Conservation (phyloP, 805 yeast species). For the Saturnispora saitoi region DNA sequence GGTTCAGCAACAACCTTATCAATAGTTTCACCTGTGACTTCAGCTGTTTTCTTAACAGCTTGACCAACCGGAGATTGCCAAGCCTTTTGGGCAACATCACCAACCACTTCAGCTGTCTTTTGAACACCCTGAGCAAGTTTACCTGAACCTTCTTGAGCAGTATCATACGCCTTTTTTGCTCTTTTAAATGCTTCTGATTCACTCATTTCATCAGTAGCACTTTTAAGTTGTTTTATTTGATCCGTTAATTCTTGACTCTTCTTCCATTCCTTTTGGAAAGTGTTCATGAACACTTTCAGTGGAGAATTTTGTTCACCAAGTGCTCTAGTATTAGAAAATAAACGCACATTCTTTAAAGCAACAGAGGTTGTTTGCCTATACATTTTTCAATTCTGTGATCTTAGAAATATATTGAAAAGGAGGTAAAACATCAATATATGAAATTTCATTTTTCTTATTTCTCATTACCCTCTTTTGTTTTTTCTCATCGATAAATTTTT, state of each 20-base stretch:
- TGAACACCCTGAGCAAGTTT: slow-evolving; percentile 59
- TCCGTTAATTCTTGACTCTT: slow-evolving; percentile 85
- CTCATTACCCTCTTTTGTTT: not conserved
- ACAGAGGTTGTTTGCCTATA: not conserved
- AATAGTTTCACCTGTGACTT: slow-evolving; percentile 72
- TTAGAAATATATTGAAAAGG: too few species aligned
- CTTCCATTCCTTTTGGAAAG: slow-evolving; percentile 85
- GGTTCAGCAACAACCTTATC: slow-evolving; percentile 80
- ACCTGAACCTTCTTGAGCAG: slow-evolving; percentile 65
- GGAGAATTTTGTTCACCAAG: slow-evolving; percentile 49
- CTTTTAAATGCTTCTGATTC: slow-evolving; percentile 89
- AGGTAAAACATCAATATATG: not conserved
- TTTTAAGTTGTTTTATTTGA: slow-evolving; percentile 88
- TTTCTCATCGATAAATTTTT: not conserved
- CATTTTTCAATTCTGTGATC: not conserved
- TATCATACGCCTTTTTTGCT: slow-evolving; percentile 87
- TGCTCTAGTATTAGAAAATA: slow-evolving; percentile 2
- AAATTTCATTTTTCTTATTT: not conserved
- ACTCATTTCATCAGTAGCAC: slow-evolving; percentile 89
- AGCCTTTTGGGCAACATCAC: slow-evolving; percentile 79
- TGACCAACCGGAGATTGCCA: slow-evolving; percentile 95
- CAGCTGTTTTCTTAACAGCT: slow-evolving; percentile 80
- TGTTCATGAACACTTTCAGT: slow-evolving; percentile 83
- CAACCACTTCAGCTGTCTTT: slow-evolving; percentile 91
- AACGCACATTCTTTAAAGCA: slow-evolving; percentile 3